Base-by-base conservation (phyloP, 768 basidiomycete species). In the Austroboletus festivus region DNA sequence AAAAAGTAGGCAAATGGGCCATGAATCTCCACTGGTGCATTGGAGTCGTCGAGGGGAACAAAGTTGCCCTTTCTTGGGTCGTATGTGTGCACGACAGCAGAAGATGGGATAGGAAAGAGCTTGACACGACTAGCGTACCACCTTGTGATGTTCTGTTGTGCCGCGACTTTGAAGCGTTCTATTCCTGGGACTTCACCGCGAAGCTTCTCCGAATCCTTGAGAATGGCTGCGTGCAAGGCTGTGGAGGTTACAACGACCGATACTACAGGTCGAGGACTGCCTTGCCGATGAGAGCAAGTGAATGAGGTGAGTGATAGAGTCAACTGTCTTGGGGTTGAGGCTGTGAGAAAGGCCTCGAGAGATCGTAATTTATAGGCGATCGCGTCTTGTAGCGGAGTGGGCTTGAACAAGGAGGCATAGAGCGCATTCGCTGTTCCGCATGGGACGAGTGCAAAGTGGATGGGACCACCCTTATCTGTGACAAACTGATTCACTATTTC, bases 381-480 rank as follows among this genome's bases (percentile, higher is more conserved):
- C 20, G 68, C 48, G 15, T 66, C 47, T 44, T 51, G 58, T 15
- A 56, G 54, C 9, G 60, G 24, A 18, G 50, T 39, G 0, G 81
- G 78, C 0, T 83, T 83, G 65, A 87, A 94, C 23, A 93, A 68
- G 7, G 89, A 83, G 6, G 80, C 75, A 67, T 86, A 93, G 28
- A 96, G 74, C 0, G 95, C 95, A 64, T 98, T 97, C 37, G 93
- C 93, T n/a, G 93, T 95, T 21, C 93, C 93, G 42, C 79, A 79
- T 4, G 93, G 91, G 38, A 89, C 70, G 40, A 78, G 76, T 16
- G 71, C 81, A 51, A 85, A 71, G 28, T 59, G 60, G 47, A 84
- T 30, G 55, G 56, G 21, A 56, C n/a, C n/a, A n/a, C n/a, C n/a
- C n/a, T n/a, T n/a, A n/a, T n/a, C n/a, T n/a, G n/a, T n/a, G 31